Conservation (phyloP, 192 early-diverging fungal genomes). For the Irineochytrium annulatum region DNA sequence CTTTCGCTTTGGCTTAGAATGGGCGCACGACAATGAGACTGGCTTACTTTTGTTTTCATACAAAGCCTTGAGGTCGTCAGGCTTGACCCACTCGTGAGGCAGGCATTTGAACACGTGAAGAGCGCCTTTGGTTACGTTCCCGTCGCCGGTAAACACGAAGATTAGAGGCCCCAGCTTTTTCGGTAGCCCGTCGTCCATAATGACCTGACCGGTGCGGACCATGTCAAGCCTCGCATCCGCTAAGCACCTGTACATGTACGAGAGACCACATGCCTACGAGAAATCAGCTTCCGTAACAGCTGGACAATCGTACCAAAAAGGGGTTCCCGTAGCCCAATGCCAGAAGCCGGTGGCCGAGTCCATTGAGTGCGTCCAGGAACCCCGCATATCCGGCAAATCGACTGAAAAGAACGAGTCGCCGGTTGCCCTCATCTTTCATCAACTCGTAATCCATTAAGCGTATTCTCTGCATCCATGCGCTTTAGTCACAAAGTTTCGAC, state of each 20-base stretch:
- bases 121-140: slow-evolving; percentile 89
- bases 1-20: slow-evolving; percentile 20
- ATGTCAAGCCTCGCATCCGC: slow-evolving; percentile 55
- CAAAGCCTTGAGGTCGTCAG: slow-evolving; percentile 45
- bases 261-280: slow-evolving; percentile 13
- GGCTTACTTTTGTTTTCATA: slow-evolving; percentile 26
- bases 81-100: slow-evolving; percentile 84
- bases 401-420: slow-evolving; percentile 88
- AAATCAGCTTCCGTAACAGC: background rate
- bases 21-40: background rate
- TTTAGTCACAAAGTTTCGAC: background rate
- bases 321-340: slow-evolving; percentile 90
- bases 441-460: slow-evolving; percentile 95
- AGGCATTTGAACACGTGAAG: slow-evolving; percentile 85
- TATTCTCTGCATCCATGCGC: slow-evolving; percentile 55
- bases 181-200: slow-evolving; percentile 83
- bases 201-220: slow-evolving; percentile 69
- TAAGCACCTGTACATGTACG: slow-evolving; percentile 42
- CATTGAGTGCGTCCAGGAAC: slow-evolving; percentile 87
- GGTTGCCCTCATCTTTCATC: slow-evolving; percentile 67
- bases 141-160: slow-evolving; percentile 87
- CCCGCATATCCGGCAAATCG: slow-evolving; percentile 90
- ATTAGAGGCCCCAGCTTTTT: slow-evolving; percentile 82
- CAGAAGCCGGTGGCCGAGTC: slow-evolving; percentile 84
- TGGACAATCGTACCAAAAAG: slow-evolving; percentile 63